These are phyloP conservation scores for Neofusicoccum sp. DNA, from an alignment of 2,329 filamentous ascomycete genomes.

Conservation along the genomic window DNA sequence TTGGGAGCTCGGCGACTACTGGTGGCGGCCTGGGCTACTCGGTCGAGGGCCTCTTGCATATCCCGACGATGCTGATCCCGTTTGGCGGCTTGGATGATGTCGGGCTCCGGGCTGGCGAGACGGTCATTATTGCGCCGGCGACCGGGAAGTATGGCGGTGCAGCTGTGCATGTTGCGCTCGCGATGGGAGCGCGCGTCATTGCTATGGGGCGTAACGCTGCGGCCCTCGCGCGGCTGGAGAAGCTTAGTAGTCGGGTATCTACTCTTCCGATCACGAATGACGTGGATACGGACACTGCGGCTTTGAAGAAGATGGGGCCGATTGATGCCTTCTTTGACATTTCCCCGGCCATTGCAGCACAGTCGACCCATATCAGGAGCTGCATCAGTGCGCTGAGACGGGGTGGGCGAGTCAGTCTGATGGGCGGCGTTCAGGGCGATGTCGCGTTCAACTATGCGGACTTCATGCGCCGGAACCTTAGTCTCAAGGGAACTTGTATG, in stretches of 20 bases:
- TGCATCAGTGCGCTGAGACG: constrained; percentile 37
- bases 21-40: constrained; percentile 45
- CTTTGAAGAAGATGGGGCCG: constrained; percentile 32
- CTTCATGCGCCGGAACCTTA: constrained; percentile 34
- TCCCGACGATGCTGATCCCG: constrained; percentile 40
- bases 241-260: constrained; percentile 31
- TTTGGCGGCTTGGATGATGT: constrained; percentile 48
- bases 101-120: constrained; percentile 47
- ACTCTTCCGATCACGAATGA: constrained; percentile 45
- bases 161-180: constrained; percentile 49
- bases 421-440: constrained; percentile 30
- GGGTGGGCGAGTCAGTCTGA: constrained; percentile 35
- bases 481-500: constrained; percentile 45
- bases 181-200: constrained; percentile 53
- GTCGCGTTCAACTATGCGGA: constrained; percentile 32
- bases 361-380: constrained; percentile 43
- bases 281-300: constrained; percentile 35
- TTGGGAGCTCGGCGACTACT: too few relatives aligned
- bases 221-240: constrained; percentile 36
- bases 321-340: constrained; percentile 50
- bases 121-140: constrained; percentile 50
- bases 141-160: constrained; percentile 52
- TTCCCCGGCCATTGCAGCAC: constrained; percentile 38
- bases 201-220: constrained; percentile 49
- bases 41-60: constrained; percentile 41